A percentile compares a stretch with the other conserved stretches of the same genome.
Conservation (phyloP, 495 filamentous ascomycete genomes). For the Aspergillus taichungensis region DNA sequence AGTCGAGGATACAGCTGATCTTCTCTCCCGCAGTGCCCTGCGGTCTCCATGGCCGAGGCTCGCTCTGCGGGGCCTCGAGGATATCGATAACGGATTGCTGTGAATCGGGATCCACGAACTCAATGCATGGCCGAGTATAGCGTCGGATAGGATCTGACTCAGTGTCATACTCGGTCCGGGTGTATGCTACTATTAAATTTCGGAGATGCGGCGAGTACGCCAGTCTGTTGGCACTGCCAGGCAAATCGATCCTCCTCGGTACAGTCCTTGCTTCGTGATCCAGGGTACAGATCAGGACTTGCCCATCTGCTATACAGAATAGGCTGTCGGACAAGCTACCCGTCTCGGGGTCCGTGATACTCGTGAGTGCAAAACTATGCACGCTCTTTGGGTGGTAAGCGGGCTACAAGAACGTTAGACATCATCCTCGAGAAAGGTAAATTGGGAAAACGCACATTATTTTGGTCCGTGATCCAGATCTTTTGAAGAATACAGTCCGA, state of each 20-base stretch:
- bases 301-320: slow-evolving; percentile 34
- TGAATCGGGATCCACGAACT: slow-evolving; percentile 34
- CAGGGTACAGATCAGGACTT: slow-evolving; percentile 33
- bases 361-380: slow-evolving; percentile 24
- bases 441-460: slow-evolving; percentile 24
- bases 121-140: slow-evolving; percentile 25
- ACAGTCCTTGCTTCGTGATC: slow-evolving; percentile 25
- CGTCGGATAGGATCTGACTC: slow-evolving; percentile 16
- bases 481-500: slow-evolving; percentile 22
- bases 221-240: slow-evolving; percentile 34
- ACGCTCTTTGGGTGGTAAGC: slow-evolving; percentile 30
- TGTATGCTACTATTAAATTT: slow-evolving; percentile 36
- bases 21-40: slow-evolving; percentile 34
- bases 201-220: slow-evolving; percentile 32
- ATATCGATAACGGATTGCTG: slow-evolving; percentile 16
- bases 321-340: slow-evolving; percentile 20
- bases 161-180: slow-evolving; percentile 14
- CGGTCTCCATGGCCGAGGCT: slow-evolving; percentile 21
- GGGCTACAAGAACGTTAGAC: slow-evolving; percentile 21
- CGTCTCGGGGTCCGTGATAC: slow-evolving; percentile 4
- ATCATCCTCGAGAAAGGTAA: background rate
- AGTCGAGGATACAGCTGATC: slow-evolving; percentile 42
- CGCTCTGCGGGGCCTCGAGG: background rate
- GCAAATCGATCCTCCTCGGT: slow-evolving; percentile 33
- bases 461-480: slow-evolving; percentile 39